phyloP scores from a whole-genome alignment of 352 stramenopile species.

The Hyaloperonospora brassicae region DNA sequence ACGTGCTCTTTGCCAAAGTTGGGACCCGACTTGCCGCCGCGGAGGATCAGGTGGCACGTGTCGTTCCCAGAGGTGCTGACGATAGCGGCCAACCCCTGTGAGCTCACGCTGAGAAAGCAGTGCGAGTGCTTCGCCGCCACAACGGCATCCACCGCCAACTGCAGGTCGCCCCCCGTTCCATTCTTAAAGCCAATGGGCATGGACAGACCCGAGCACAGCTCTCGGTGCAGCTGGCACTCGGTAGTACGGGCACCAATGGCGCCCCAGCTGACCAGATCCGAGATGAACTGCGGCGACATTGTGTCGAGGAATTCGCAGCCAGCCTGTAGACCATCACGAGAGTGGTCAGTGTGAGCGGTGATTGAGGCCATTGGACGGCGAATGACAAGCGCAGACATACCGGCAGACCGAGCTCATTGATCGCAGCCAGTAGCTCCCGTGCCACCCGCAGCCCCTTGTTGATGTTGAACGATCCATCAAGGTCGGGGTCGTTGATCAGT shows the following conservation, averaged over 20 bases:
- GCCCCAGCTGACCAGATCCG: constrained; percentile 83
- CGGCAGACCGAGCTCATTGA: constrained; percentile 83
- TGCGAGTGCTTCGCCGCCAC: constrained; percentile 77
- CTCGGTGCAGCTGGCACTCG: constrained; percentile 85
- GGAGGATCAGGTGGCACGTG: constrained; percentile 83
- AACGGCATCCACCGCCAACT: constrained; percentile 81
- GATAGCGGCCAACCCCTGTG: constrained; percentile 80
- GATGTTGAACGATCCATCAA: constrained; percentile 88
- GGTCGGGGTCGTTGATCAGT: constrained; percentile 87
- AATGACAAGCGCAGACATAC: constrained; percentile 7
- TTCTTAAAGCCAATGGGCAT: constrained; percentile 92
- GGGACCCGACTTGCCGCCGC: constrained; percentile 75
- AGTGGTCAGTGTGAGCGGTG: constrained; percentile 1
- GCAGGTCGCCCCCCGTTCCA: constrained; percentile 77
- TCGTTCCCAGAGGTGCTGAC: constrained; percentile 84
- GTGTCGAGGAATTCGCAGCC: constrained; percentile 87
- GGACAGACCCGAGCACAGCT: constrained; percentile 83
- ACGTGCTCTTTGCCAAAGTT: constrained; percentile 84
- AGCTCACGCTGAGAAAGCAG: constrained; percentile 85
- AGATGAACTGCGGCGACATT: constrained; percentile 88
- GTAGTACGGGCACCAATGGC: constrained; percentile 87
- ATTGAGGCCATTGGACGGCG: background rate
- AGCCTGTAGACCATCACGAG: constrained; percentile 16
- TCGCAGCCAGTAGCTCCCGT: constrained; percentile 71
- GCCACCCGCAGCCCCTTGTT: constrained; percentile 85